Evolutionary conservation across 2,329 filamentous ascomycete genomes (phyloP), one percentile per base, ranked within the genome.

Genomic region (Penicillium crustosum): DNA sequence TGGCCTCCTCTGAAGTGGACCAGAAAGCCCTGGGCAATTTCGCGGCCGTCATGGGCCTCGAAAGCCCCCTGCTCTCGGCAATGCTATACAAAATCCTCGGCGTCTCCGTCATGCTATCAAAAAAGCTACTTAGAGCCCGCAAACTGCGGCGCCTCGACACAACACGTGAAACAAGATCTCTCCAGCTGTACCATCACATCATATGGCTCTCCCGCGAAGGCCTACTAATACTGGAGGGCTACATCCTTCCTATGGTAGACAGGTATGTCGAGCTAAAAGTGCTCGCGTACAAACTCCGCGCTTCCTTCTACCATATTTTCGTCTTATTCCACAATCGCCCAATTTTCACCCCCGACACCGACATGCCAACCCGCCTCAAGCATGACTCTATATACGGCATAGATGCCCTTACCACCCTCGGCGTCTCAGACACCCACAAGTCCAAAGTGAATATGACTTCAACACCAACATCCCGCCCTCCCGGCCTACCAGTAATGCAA

Each of bases 1-100:
- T 97, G 94, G 94, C 94, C 78, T 94, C 93, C 73, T 94, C 92
- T 60, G 91, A 96, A 78, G 91, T 97, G 61, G 94, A 99, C 76
- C 93, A 96, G 79, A 99, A 97, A 79, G 96, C 95, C 77, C 83
- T 99, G 70, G 92, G 91, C 78, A 88, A 87, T 72, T 88, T 96
- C 73, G 93, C 94, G 73, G 89, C 88, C 76, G 83, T 87, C 61
- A 92, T 91, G 66, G 87, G 88, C 71, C 79, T 84, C 59, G 87
- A 90, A 66, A 94, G 93, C 70, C 87, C 90, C 4, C 82, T 93
- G 19, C 84, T 97, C 45, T 90, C 73, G 36, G 69, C 75, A 21
- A 92, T 91, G 73, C 84, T 99, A 47, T 97, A 92, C 77, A 94
- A 94, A 75, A 88, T 97, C 41, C 83, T 97, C 12, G 94, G 94